Evolutionary conservation across 768 basidiomycete genomes (phyloP), one percentile per base, ranked within the genome.

Genomic region (Pulveroboletus sp.): DNA sequence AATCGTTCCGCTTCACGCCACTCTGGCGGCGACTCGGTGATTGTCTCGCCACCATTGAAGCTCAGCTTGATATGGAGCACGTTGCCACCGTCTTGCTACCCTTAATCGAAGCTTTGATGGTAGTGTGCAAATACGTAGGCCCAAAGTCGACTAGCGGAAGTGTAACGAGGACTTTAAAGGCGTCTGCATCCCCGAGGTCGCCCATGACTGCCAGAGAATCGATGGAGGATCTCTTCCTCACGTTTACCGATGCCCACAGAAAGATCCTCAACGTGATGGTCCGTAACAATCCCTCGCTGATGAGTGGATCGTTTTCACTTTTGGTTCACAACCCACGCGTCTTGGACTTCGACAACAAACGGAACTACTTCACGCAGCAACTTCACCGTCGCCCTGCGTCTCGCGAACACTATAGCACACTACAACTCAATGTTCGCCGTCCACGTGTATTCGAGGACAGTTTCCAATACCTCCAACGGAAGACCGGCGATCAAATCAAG

Each of bases 281-380:
- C 28, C 87, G 96, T 55, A 97, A 94, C 68, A 98, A 98, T 65
- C 96, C 96, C 3, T 93, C 94, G 0, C 70, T 99, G 37, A 94
- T 99, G 89, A 92, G 91, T 59, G 96, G 96, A 10, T 97, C 95
- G 1, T 99, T 99, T 77, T 93, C 94, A 14, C 77, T 99, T 1
- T 76, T 99, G 55, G 89, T 99, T 40, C 85, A 94, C 71, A 99
- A 99, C 61, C 86, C 96, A 41, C 84, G 92, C 28, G 93, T 98
- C 21, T 80, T 99, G 49, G 96, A 98, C 75, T 98, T 98, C 65
- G 96, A 98, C 76, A 98, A 98, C 82, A 99, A 99, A 74, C 83
- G 96, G 32, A 95, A 94, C 63, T 94, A 92, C 71, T 93, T 93
- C 73, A 84, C 79, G 38, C 93, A 95, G 66, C 92, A 94, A 64